These are phyloP conservation scores for Fusarium longipes DNA, from an alignment of 2,329 filamentous ascomycete genomes.

Conservation along the genomic window DNA sequence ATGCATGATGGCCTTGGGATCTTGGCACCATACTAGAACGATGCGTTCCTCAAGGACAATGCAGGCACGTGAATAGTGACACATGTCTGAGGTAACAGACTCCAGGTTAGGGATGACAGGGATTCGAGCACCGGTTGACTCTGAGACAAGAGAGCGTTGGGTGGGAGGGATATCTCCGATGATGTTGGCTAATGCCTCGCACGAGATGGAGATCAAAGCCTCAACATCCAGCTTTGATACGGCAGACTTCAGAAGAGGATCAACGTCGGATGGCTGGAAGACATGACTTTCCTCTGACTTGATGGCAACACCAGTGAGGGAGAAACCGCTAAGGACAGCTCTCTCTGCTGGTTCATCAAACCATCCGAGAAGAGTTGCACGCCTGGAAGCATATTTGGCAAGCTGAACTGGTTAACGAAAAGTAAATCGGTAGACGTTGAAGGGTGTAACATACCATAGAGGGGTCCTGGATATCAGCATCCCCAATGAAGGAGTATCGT, in stretches of 20 bases:
- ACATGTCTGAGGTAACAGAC: neutral
- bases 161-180: conserved; percentile 42
- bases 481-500: neutral
- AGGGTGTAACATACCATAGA: neutral
- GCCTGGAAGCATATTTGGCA: conserved; percentile 43
- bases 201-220: neutral
- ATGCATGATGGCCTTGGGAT: neutral
- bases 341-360: conserved; percentile 41
- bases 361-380: conserved; percentile 44
- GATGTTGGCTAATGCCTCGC: neutral
- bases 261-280: neutral
- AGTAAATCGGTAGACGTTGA: neutral
- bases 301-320: neutral
- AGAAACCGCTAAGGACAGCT: neutral
- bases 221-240: conserved; percentile 35
- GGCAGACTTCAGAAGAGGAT: conserved; percentile 30
- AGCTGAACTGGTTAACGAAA: conserved; percentile 16
- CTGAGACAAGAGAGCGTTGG: conserved; percentile 31
- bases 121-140: conserved; percentile 40
- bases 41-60: neutral
- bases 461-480: neutral
- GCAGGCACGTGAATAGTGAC: neutral
- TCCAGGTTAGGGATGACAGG: conserved; percentile 34
- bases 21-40: neutral
- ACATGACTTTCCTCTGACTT: neutral